Evolutionary conservation across 1,284 basidiomycete species (phyloP).

Genomic region (Ganoderma lucidum): DNA sequence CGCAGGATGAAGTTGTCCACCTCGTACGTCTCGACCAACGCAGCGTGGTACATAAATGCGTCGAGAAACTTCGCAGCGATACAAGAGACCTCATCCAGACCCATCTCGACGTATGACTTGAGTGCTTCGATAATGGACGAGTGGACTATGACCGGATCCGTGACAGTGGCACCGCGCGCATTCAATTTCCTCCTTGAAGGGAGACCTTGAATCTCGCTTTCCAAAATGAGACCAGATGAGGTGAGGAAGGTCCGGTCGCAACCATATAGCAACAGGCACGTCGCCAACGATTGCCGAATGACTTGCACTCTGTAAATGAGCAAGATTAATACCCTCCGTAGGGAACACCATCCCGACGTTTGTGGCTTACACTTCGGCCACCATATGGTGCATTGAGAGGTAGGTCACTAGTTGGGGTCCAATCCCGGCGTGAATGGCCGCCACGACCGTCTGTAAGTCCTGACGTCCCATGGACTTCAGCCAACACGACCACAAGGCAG

Average conservation of each 20-base stretch:
- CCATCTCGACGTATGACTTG: conserved; percentile 57
- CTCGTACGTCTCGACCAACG: conserved; percentile 67
- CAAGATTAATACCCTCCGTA: conserved; percentile 26
- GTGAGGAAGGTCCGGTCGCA: conserved; percentile 59
- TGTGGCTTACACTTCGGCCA: conserved; percentile 33
- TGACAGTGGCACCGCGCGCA: conserved; percentile 48
- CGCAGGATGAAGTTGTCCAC: conserved; percentile 74
- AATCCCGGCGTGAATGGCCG: conserved; percentile 56
- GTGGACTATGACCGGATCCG: conserved; percentile 67
- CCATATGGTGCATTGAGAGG: conserved; percentile 38
- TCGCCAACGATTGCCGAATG: conserved; percentile 62
- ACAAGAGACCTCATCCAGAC: conserved; percentile 58
- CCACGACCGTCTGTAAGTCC: conserved; percentile 59
- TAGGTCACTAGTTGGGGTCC: conserved; percentile 46
- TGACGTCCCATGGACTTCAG: conserved; percentile 63
- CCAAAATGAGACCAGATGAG: conserved; percentile 52
- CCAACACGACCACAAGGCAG: conserved; percentile 60
- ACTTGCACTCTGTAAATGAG: conserved; percentile 45
- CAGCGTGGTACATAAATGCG: conserved; percentile 62
- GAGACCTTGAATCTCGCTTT: conserved; percentile 56
- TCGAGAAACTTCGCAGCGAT: conserved; percentile 70
- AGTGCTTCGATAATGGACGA: conserved; percentile 59
- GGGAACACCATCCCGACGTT: conserved; percentile 39
- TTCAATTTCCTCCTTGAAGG: conserved; percentile 61
- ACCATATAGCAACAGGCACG: conserved; percentile 69